phyloP scores from a whole-genome alignment of 2,329 filamentous ascomycete species.

The Monilinia laxa region DNA sequence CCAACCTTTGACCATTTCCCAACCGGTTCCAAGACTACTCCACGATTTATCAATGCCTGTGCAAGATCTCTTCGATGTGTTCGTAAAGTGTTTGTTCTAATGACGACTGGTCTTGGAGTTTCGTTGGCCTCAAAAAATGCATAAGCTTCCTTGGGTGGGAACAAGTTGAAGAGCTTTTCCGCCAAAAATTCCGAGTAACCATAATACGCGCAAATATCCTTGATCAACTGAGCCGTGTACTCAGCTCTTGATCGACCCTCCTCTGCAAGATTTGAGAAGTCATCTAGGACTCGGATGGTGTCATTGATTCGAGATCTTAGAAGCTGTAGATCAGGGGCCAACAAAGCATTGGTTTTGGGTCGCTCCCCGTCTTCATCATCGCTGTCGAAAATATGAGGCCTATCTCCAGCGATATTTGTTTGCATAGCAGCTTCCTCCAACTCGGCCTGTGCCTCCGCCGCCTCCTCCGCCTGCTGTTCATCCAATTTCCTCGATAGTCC shows the following conservation, averaged over 20 bases:
- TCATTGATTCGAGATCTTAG: conserved; percentile 88
- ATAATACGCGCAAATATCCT: conserved; percentile 95
- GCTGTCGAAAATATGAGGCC: conserved; percentile 63
- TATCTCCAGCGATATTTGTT: conserved; percentile 86
- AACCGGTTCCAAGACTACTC: conserved; percentile 92
- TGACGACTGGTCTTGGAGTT: conserved; percentile 86
- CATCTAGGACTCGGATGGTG: conserved; percentile 85
- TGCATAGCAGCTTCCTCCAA: conserved; percentile 82
- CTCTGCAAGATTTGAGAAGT: conserved; percentile 79
- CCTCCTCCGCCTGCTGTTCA: conserved; percentile 71
- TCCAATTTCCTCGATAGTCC: conserved; percentile 86
- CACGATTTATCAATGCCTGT: conserved; percentile 90
- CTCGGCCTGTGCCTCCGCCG: conserved; percentile 80
- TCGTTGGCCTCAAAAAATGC: conserved; percentile 99
- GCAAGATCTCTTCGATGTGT: conserved; percentile 76
- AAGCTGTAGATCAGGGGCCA: conserved; percentile 88
- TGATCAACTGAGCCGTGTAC: conserved; percentile 81
- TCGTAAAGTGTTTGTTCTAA: conserved; percentile 92
- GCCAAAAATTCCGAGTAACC: conserved; percentile 94
- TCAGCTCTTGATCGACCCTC: conserved; percentile 79
- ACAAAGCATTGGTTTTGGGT: conserved; percentile 58
- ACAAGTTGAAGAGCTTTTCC: conserved; percentile 91
- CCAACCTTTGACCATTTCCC: conserved; percentile 99
- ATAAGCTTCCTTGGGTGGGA: conserved; percentile 89
- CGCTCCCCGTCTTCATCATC: conserved; percentile 61